A percentile compares a stretch with the other conserved stretches of the same genome.
phyloP scores from a whole-genome alignment of 2,329 filamentous ascomycete species.

The Neoscytalidium dimidiatum region DNA sequence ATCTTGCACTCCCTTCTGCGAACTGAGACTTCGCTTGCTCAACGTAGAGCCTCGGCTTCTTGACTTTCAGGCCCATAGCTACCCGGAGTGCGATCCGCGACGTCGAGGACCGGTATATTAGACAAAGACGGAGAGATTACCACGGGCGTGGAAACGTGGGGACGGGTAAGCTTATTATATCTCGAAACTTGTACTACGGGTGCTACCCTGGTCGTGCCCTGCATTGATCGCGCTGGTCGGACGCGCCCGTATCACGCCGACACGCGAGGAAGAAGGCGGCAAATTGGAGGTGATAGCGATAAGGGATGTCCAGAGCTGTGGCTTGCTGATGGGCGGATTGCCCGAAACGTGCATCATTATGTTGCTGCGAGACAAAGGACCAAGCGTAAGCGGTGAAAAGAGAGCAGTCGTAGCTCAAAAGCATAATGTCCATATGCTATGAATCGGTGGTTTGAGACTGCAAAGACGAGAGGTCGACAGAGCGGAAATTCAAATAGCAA shows the following conservation, averaged over 20 bases:
- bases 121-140: not conserved
- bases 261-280: not conserved
- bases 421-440: not conserved
- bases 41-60: slow-evolving; percentile 44
- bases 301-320: not conserved
- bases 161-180: slow-evolving; percentile 9
- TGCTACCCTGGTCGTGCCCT: not conserved
- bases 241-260: not conserved
- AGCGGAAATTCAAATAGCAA: too few species aligned
- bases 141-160: not conserved
- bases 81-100: not conserved
- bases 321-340: not conserved
- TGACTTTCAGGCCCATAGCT: not conserved
- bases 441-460: not conserved
- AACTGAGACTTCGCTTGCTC: slow-evolving; percentile 50
- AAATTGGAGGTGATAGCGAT: slow-evolving; percentile 9
- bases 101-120: not conserved
- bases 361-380: not conserved
- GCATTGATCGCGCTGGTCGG: slow-evolving; percentile 1
- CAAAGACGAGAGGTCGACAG: not conserved
- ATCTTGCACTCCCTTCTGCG: slow-evolving; percentile 34
- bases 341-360: not conserved
- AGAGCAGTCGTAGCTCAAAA: too few species aligned
- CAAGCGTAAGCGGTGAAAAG: not conserved
- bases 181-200: not conserved